Evolutionary conservation across 306 rosid genomes (phyloP), one percentile per base, ranked within the genome.

Genomic region (Cotoneaster glaucophyllus): DNA sequence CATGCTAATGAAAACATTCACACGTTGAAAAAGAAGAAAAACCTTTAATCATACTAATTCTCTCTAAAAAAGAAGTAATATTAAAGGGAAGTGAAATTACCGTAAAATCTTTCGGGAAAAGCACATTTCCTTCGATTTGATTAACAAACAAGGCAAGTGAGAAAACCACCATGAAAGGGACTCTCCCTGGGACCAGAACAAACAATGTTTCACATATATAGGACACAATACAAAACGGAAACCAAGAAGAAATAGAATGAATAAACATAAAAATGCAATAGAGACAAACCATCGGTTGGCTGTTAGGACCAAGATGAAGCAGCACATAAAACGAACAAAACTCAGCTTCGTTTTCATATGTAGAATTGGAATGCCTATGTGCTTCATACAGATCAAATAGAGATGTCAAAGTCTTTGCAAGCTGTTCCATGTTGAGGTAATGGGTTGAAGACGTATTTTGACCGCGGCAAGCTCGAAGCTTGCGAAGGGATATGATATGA

Each of bases 351-450:
- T 92, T 88, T 74, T 92, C 75, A 28, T 82, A 83, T 18, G 82
- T 82, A 69, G 76, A 70, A 77, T 78, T 77, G 63, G 90, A 74
- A 69, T 73, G 74, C 79, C 79, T 73, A 82, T 86, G 88, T 65
- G 82, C 88, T 43, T 89, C 93, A 45, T 95, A 95, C 69, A 95
- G 78, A 83, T 83, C 81, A 39, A 86, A 84, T 43, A 95, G 83
- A 64, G 96, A 86, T 37, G 90, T 63, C 83, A 95, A 80, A 52
- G 98, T 78, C 88, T 95, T 95, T 4, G 92, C 80, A 69, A 95
- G 97, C 82, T 92, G 98, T 75, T 95, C 97, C 96, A 81, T 70
- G 87, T 90, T 92, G 67, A 95, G 97, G 84, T 90, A 86, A 78
- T 84, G 96, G 79, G 85, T 65, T 69, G 98, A 89, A 82, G 96